Evolutionary conservation across 2,329 filamentous ascomycete species (phyloP).

Genomic region (Aciculosporium take): DNA sequence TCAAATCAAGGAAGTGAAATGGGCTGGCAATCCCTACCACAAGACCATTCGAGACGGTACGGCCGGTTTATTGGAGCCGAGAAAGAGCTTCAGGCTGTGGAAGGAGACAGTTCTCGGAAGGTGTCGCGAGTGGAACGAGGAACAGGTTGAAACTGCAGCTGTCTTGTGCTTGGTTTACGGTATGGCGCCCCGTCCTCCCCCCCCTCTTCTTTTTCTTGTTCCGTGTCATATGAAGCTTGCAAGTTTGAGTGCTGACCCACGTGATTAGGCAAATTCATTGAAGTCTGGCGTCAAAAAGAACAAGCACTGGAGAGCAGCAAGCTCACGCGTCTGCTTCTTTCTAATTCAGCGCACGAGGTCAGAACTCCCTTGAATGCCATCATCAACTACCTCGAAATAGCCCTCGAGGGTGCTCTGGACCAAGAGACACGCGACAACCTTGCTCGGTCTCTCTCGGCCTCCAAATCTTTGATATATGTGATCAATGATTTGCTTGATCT

Average conservation of each 20-base stretch:
- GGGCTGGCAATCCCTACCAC: slow-evolving; percentile 78
- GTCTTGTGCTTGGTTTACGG: slow-evolving; percentile 80
- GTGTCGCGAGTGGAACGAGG: slow-evolving; percentile 77
- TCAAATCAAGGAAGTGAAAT: slow-evolving; percentile 63
- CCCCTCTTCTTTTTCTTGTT: too few species aligned
- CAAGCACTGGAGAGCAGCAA: slow-evolving; percentile 69
- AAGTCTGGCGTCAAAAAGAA: slow-evolving; percentile 87
- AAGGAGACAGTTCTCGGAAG: slow-evolving; percentile 68
- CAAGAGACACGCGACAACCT: slow-evolving; percentile 75
- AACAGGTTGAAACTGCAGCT: slow-evolving; percentile 78
- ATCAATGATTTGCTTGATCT: slow-evolving; percentile 86
- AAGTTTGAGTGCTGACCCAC: slow-evolving; percentile 3
- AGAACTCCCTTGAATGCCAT: slow-evolving; percentile 85
- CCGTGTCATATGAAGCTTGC: neutral
- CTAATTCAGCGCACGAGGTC: slow-evolving; percentile 85
- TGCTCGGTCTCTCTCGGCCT: slow-evolving; percentile 73
- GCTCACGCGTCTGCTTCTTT: slow-evolving; percentile 61
- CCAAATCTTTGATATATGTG: slow-evolving; percentile 83
- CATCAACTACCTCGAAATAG: slow-evolving; percentile 89
- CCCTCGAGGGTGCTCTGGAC: slow-evolving; percentile 66
- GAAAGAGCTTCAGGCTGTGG: slow-evolving; percentile 70
- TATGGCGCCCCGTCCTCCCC: slow-evolving; percentile 23
- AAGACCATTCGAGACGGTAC: slow-evolving; percentile 62
- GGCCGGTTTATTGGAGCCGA: slow-evolving; percentile 59
- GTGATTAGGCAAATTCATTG: slow-evolving; percentile 55